Evolutionary conservation across 768 basidiomycete species (phyloP), one percentile per base, ranked within the genome.

Genomic region (Macrolepiota fuliginosa): DNA sequence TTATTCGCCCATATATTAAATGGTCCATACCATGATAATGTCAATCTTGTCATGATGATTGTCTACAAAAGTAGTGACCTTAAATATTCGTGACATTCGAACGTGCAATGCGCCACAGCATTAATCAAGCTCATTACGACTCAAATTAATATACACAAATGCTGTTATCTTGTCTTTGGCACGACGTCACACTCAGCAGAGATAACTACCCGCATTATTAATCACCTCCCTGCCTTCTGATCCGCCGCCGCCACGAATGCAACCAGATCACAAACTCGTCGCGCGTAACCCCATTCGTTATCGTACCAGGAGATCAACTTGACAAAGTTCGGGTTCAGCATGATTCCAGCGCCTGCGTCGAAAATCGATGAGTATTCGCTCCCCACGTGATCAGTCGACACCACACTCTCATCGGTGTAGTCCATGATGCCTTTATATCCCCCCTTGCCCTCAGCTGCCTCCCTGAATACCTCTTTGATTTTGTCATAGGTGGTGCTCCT

Each of bases 291-390:
- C 88, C 87, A 92, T 76, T 93, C 90, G 72, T 93, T 93, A 78
- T 92, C 90, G 80, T 91, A 95, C 94, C 95, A 96, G n/a, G 90
- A 73, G 72, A 97, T 86, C 67, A 96, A 83, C 85, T 98, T 97
- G 81, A 95, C 89, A 67, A 97, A 96, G 76, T 88, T 87, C 62
- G 77, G 68, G 85, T 91, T 95, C 73, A 97, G 85, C 71, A 83
- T 80, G 71, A 96, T 96, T 64, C 95, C 94, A 49, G 88, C 95
- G 58, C 74, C 74, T 64, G 94, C 93, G 71, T 97, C 96, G 73
- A 97, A 97, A 81, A 94, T 90, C 63, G 87, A 90, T 58, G 91
- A 94, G 60, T 83, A 80, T 58, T 76, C 71, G 74, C 83, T 74
- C 64, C 93, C 91, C 68, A 91, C 69, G 72, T 94, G 93, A 77